Evolutionary conservation across 2,329 filamentous ascomycete genomes (phyloP).

Genomic region (Sarocladium kiliense): DNA sequence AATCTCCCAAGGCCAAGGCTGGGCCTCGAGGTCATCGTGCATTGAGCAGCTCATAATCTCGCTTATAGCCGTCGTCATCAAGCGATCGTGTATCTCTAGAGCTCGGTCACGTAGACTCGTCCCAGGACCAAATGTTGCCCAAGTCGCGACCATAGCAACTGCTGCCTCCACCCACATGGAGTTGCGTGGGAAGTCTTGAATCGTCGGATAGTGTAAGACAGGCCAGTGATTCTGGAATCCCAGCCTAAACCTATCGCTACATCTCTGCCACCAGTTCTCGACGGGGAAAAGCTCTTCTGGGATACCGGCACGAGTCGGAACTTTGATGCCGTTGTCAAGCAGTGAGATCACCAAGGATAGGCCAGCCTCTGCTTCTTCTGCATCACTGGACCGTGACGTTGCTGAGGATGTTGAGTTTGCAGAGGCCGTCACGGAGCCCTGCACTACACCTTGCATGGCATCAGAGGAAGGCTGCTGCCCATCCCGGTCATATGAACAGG

Average conservation of each 20-base stretch:
- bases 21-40: slow-evolving; percentile 4
- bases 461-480: background rate
- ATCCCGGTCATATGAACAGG: slow-evolving; percentile 29
- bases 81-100: background rate
- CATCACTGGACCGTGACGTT: background rate
- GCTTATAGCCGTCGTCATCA: background rate
- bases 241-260: background rate
- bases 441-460: background rate
- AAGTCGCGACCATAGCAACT: slow-evolving; percentile 4
- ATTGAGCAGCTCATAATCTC: background rate
- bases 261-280: slow-evolving; percentile 1
- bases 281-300: background rate
- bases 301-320: background rate
- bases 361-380: background rate
- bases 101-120: background rate
- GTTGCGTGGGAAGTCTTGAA: background rate
- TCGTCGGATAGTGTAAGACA: background rate
- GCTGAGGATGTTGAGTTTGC: background rate
- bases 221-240: slow-evolving; percentile 7
- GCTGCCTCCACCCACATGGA: slow-evolving; percentile 2
- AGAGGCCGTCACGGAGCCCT: background rate
- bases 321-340: background rate
- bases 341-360: background rate
- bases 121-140: background rate
- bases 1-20: slow-evolving; percentile 23